phyloP scores from a whole-genome alignment of 1,284 basidiomycete genomes.

The Ganoderma sinense region DNA sequence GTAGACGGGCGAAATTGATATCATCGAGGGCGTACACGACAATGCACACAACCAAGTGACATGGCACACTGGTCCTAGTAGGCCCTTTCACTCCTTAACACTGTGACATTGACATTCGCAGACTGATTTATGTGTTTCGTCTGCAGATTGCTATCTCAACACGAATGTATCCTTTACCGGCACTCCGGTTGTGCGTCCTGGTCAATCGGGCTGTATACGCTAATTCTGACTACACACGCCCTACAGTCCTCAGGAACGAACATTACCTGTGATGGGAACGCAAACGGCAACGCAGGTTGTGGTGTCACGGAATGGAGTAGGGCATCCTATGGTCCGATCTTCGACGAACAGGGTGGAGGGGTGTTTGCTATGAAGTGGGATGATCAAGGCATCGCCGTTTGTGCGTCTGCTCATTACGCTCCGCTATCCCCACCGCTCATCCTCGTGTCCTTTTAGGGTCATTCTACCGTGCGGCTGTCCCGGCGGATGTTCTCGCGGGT shows the following conservation, averaged over 20 bases:
- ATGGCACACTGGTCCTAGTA: constrained; percentile 71
- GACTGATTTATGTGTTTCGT: constrained; percentile 5
- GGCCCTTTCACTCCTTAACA: constrained; percentile 17
- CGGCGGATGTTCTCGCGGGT: constrained; percentile 65
- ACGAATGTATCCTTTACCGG: constrained; percentile 63
- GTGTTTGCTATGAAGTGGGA: constrained; percentile 85
- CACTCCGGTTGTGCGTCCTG: constrained; percentile 54
- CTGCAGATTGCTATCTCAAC: constrained; percentile 53
- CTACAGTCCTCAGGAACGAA: constrained; percentile 46
- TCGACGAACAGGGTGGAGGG: constrained; percentile 78
- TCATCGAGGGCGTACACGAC: constrained; percentile 81
- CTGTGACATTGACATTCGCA: neutral
- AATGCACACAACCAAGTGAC: constrained; percentile 81
- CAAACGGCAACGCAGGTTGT: constrained; percentile 69
- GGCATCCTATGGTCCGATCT: constrained; percentile 75
- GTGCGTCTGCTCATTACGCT: constrained; percentile 48
- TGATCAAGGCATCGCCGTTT: constrained; percentile 73
- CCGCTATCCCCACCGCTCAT: neutral
- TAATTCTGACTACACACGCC: neutral
- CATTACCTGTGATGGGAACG: constrained; percentile 61
- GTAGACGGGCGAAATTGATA: constrained; percentile 81
- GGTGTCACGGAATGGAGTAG: constrained; percentile 74
- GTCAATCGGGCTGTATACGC: neutral
- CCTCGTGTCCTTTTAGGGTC: constrained; percentile 56
- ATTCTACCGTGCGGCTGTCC: constrained; percentile 77